Base-by-base conservation (phyloP, 805 yeast species). In the Starmerella khaoyaiensis region DNA sequence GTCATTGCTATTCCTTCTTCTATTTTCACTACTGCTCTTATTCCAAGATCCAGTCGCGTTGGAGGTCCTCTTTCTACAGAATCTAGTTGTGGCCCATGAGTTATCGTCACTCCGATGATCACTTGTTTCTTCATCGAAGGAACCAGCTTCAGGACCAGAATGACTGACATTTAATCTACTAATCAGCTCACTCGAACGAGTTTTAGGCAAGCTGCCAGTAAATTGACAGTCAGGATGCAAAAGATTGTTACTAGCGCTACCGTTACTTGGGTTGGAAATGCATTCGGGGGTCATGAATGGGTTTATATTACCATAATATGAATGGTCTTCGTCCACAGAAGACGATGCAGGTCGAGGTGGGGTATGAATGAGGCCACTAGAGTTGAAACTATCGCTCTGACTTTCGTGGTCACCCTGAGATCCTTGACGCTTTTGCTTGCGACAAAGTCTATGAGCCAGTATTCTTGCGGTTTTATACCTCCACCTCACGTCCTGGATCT, bases 401-500 rank as follows among this genome's bases (percentile, higher is more conserved):
- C n/a, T n/a, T 11, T 23, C n/a, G 26, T 23, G 12, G 26, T 11
- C 26, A 11, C 26, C 26, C 26, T 23, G 11, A 23, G 26, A 12
- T 24, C 38, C 16, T 12, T 15, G 12, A 21, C 21, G 28, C 32
- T 15, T 18, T 21, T 21, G 38, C 25, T 30, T 32, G 22, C 28
- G 32, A 15, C 26, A 23, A 33, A 17, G 37, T 19, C 26, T 34
- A 29, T 35, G 42, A 4, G 38, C 42, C 31, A 19, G 18, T n/a
- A 27, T 14, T 22, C 35, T 29, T 21, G 39, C 26, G 21, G 33
- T 33, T 12, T 36, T 36, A 28, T 29, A 40, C 11, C 48, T 29
- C 49, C 49, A 46, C 5, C 44, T 31, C 31, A 44, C 17, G 33
- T 46, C 49, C 35, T 45, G 39, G 23, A 47, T 24, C 24, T 28